Conservation (phyloP, 139 green algal species). For the Chlorella vulgaris region DNA sequence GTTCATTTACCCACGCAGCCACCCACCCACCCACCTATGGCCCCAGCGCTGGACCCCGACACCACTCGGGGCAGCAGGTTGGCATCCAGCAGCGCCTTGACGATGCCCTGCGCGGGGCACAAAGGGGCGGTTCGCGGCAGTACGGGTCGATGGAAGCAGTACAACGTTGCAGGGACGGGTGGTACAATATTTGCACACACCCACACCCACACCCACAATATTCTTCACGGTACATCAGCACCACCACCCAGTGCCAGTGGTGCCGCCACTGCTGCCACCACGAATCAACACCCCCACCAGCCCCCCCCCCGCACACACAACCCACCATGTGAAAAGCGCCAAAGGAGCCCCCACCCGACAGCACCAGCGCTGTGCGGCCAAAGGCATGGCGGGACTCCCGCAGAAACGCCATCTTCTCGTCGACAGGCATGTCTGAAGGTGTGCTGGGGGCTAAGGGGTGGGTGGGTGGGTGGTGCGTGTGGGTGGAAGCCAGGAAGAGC, state of each 20-base stretch:
- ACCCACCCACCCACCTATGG: conserved; percentile 67
- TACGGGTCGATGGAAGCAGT: neutral
- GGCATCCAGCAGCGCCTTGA: conserved; percentile 85
- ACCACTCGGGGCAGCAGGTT: conserved; percentile 91
- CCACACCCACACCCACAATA: too few relatives aligned
- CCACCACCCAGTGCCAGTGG: too few relatives aligned
- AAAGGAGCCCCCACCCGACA: conserved; percentile 92
- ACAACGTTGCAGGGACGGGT: neutral
- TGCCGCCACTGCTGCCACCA: too few relatives aligned
- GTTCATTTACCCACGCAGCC: too few relatives aligned
- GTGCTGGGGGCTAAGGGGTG: neutral
- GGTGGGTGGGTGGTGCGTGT: too few relatives aligned
- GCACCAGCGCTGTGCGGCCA: conserved; percentile 94
- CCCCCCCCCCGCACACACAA: neutral
- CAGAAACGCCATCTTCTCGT: conserved; percentile 92
- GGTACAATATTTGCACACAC: too few relatives aligned
- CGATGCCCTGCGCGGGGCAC: conserved; percentile 52
- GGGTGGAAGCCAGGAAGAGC: neutral
- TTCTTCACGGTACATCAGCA: too few relatives aligned
- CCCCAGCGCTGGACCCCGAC: conserved; percentile 85
- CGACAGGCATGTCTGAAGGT: conserved; percentile 62
- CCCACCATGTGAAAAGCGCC: conserved; percentile 91
- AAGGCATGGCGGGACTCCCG: conserved; percentile 94
- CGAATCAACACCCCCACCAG: too few relatives aligned
- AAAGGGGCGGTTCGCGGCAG: neutral